Base-by-base conservation (phyloP, 805 yeast genomes). In the Sugiyamaella smithiae region DNA sequence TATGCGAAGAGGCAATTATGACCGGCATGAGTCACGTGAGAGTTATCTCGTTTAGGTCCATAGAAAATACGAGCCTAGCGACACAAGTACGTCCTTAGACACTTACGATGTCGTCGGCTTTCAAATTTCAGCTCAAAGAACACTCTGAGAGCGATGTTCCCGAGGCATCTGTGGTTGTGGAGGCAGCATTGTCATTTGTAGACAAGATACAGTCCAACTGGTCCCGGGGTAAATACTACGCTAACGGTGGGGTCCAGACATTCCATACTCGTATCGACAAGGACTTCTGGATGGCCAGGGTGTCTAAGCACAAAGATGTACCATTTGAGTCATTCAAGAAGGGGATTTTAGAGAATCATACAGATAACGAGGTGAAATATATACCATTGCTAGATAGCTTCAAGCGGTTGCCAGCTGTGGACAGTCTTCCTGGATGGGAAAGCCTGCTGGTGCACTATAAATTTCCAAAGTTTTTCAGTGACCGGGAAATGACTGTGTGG, bases 251-350 rank as follows among this genome's bases (percentile, higher is more conserved):
- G 32, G 59, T 54, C 0, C 47, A 56, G 26, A 59, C 66, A 2
- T 66, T 55, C 49, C 52, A 56, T 23, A 43, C 52, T 3, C 53
- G 61, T 40, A 48, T 50, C 22, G 57, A 49, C 14, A 57, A 59
- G 4, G 59, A 66, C 28, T 67, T 57, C 53, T 69, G 74, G 74
- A 64, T 62, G 40, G 69, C 70, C 8, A 60, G 74, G 5, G 60
- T 55, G 7, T 64, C 70, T 11, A 44, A 50, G 12, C 72, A 69
- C 50, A 45, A 48, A 11, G 65, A 61, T 43, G 50, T 61, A 3
- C 49, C 62, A 2, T 69, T 60, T 51, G 63, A 58, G 17, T 44
- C 51, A 45, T 60, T 68, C 54, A 49, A 48, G 32, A 45, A 43
- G 32, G 63, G 67, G 5, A 40, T 70, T 5, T 54, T 60, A n/a